A percentile compares a stretch with the other conserved stretches of the same genome.
Conservation (phyloP, 83 land plant genomes). For the Picea abies region DNA sequence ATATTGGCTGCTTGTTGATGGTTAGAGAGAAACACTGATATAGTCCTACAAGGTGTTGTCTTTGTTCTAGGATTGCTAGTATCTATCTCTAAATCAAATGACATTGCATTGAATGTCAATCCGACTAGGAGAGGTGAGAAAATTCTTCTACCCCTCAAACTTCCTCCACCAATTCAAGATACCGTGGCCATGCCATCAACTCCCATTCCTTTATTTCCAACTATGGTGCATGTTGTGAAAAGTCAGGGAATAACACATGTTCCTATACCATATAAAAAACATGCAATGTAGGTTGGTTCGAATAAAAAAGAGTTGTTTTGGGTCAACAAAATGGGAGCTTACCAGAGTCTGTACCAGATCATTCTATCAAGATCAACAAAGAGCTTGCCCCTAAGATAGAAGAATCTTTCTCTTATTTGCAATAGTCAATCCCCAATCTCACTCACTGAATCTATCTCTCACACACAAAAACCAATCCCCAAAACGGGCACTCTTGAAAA, state of each 20-base stretch:
- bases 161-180: background rate
- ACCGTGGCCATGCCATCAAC: background rate
- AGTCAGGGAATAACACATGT: background rate
- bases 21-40: no score
- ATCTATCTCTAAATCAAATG: conserved; percentile 56
- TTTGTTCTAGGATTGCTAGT: conserved; percentile 47
- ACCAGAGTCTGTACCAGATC: background rate
- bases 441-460: background rate
- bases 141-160: conserved; percentile 9
- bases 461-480: background rate
- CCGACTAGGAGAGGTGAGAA: conserved; percentile 43
- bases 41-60: conserved; percentile 22
- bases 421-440: background rate
- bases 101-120: conserved; percentile 58
- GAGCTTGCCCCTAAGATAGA: background rate
- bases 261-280: background rate
- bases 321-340: conserved; percentile 7
- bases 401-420: background rate
- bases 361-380: background rate
- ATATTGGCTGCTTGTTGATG: no score
- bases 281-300: background rate
- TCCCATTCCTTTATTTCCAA: background rate
- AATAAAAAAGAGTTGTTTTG: background rate
- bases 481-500: no score
- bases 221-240: background rate